Evolutionary conservation across 2,329 filamentous ascomycete species (phyloP).

Genomic region (Fusarium nisikadoi): DNA sequence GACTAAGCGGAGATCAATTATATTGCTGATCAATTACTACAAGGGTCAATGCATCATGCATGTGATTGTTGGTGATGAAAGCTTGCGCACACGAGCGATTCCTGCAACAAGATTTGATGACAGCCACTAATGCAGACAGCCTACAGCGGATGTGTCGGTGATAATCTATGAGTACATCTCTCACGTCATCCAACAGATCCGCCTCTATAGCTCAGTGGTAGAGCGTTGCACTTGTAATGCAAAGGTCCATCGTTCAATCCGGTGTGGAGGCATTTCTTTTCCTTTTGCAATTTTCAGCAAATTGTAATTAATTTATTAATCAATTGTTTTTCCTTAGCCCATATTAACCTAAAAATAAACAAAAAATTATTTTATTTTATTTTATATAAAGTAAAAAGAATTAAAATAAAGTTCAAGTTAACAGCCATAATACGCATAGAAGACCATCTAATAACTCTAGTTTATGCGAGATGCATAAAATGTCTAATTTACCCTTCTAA

Average conservation of each 20-base stretch:
- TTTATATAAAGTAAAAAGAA: too few relatives aligned
- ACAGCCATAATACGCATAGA: background rate
- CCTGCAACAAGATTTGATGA: background rate
- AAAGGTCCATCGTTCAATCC: conserved; percentile 34
- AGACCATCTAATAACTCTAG: too few relatives aligned
- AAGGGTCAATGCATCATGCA: background rate
- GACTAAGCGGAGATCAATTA: background rate
- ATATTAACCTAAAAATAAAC: too few relatives aligned
- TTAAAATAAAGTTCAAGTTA: background rate
- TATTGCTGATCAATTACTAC: background rate
- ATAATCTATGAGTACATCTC: accelerated
- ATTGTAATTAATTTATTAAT: background rate
- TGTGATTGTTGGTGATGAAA: background rate
- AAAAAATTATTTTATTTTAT: too few relatives aligned
- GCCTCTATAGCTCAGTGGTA: conserved; percentile 35
- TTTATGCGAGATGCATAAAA: background rate
- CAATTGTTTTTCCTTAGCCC: too few relatives aligned
- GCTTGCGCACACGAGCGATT: conserved; percentile 4
- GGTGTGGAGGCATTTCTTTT: conserved; percentile 15
- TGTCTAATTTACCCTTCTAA: background rate
- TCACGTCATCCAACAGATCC: background rate
- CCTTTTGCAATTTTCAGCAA: background rate
- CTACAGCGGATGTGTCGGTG: accelerated
- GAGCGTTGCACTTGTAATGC: conserved; percentile 35
- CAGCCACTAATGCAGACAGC: background rate